Percentiles rank a stretch among this genome's conserved stretches.
Conservation (phyloP, 139 green algal genomes). For the Dunaliella primolecta region DNA sequence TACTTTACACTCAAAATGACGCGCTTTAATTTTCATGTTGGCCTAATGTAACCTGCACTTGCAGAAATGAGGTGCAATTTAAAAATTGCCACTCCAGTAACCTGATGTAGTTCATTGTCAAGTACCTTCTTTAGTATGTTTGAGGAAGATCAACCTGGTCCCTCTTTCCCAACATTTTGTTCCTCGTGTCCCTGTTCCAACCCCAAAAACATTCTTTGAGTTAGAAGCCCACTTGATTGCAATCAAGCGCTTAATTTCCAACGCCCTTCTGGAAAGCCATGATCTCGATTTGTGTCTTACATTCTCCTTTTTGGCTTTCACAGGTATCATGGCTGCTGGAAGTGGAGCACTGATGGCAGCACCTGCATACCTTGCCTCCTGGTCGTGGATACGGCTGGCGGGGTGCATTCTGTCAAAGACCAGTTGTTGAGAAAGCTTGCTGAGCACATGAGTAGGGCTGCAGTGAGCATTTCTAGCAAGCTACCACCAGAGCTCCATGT, state of each 20-base stretch:
- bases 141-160: no score
- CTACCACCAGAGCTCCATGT: not conserved
- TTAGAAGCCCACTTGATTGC: not conserved
- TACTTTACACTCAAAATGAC: no score
- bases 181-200: not conserved
- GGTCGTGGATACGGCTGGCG: conserved; percentile 12
- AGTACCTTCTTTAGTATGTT: no score
- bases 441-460: not conserved
- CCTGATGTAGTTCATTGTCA: no score
- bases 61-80: no score
- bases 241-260: not conserved
- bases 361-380: conserved; percentile 13
- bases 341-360: conserved; percentile 38
- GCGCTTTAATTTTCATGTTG: no score
- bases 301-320: not conserved
- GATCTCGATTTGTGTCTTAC: no score
- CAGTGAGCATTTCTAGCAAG: not conserved
- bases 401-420: not conserved
- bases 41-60: no score
- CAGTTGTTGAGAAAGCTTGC: not conserved
- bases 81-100: no score
- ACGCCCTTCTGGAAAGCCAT: no score
- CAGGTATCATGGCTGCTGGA: conserved; percentile 45
- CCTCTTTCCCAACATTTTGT: no score
- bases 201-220: not conserved